Conservation (phyloP, 441 rosid genomes). For the Omphalea diandra region DNA sequence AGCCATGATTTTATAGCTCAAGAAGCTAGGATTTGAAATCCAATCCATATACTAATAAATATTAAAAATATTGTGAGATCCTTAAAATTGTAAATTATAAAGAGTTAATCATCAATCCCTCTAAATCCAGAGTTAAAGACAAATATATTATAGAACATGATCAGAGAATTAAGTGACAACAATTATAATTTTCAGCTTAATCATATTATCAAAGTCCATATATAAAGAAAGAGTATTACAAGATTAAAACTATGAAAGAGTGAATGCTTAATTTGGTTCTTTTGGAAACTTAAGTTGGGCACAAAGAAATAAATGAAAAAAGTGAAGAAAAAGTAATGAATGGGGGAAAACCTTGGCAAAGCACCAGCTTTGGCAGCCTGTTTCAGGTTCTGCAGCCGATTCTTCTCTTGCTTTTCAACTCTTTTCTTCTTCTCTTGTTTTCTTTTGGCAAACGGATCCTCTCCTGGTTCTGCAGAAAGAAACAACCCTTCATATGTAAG, state of each 20-base stretch:
- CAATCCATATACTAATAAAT: background rate
- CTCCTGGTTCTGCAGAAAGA: constrained; percentile 64
- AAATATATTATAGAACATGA: background rate
- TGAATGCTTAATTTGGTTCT: too few relatives aligned
- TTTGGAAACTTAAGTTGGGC: too few relatives aligned
- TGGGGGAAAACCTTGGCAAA: constrained; percentile 70
- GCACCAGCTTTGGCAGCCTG: constrained; percentile 74
- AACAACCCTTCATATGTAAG: constrained; percentile 1
- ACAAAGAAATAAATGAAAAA: background rate
- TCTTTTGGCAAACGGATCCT: constrained; percentile 88
- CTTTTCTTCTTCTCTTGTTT: constrained; percentile 65
- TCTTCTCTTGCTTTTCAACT: constrained; percentile 80
- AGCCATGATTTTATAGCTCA: background rate
- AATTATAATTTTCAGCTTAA: background rate
- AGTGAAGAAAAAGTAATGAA: background rate
- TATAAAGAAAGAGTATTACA: background rate
- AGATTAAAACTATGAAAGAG: background rate
- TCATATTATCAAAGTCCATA: background rate
- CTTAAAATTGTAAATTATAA: background rate
- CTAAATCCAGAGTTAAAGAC: background rate
- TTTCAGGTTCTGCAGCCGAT: constrained; percentile 68
- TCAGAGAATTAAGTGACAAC: background rate
- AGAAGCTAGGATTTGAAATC: background rate
- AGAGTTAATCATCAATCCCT: too few relatives aligned
- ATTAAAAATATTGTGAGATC: background rate